Conservation (phyloP, 441 rosid genomes). For the Populus tomentosa region DNA sequence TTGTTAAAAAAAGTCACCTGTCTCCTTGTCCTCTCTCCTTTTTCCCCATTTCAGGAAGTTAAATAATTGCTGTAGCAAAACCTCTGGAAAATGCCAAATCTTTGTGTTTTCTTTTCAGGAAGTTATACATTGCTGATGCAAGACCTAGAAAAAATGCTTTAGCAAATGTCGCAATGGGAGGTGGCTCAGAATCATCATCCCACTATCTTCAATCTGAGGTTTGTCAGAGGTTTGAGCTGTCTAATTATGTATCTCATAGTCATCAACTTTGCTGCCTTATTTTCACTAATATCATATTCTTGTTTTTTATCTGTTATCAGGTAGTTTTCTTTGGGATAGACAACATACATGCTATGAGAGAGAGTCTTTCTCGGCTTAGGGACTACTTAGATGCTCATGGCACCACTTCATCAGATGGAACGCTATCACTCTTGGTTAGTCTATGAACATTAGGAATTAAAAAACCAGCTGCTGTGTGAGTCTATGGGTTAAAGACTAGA, state of each 20-base stretch:
- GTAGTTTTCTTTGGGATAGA: conserved; percentile 97
- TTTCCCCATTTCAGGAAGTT: not conserved
- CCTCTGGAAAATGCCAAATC: not conserved
- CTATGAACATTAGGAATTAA: conserved; percentile 8
- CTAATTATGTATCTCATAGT: conserved; percentile 23
- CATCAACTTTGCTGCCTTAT: conserved; percentile 19
- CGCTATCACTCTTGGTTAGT: conserved; percentile 93
- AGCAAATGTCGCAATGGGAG: conserved; percentile 99
- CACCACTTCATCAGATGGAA: conserved; percentile 93
- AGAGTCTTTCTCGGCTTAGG: conserved; percentile 94
- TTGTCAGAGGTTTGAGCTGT: conserved; percentile 29
- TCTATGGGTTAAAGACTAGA: not conserved
- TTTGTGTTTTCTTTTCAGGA: conserved; percentile 41
- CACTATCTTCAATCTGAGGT: conserved; percentile 96
- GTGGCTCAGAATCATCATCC: conserved; percentile 98
- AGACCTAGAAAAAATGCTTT: conserved; percentile 98
- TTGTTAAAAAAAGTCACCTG: not conserved
- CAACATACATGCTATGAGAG: conserved; percentile 99
- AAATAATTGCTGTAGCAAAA: not conserved
- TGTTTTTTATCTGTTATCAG: conserved; percentile 34
- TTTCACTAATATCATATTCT: conserved; percentile 1
- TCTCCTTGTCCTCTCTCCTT: not conserved
- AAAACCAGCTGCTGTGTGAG: not conserved
- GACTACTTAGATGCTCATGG: conserved; percentile 98
- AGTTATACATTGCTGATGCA: conserved; percentile 97